Evolutionary conservation across 2,329 filamentous ascomycete genomes (phyloP).

Genomic region (Balansia obtecta): DNA sequence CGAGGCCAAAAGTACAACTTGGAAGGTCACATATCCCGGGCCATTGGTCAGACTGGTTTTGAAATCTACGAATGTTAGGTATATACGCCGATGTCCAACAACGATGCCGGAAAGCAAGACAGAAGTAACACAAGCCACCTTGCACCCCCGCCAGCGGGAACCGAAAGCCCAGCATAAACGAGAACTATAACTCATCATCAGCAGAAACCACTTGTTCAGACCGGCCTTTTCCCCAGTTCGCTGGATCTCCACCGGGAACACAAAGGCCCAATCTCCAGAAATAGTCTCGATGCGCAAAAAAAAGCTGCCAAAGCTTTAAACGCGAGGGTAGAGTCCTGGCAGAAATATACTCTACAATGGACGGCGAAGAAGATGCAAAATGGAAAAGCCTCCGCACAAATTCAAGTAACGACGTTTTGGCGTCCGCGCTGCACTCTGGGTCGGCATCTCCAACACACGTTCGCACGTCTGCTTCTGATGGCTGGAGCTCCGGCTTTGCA

Average conservation of each 20-base stretch:
- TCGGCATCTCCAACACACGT: conserved; percentile 64
- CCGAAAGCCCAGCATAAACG: background rate
- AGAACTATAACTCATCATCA: conserved; percentile 25
- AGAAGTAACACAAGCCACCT: background rate
- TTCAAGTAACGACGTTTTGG: conserved; percentile 25
- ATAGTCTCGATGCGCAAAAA: conserved; percentile 92
- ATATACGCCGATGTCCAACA: background rate
- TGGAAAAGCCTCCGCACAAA: conserved; percentile 14
- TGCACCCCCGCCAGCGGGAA: background rate
- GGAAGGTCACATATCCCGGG: too few species aligned
- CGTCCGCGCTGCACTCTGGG: conserved; percentile 54
- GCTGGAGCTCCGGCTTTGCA: conserved; percentile 55
- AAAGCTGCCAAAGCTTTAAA: conserved; percentile 77
- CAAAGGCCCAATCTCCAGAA: conserved; percentile 91
- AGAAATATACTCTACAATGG: conserved; percentile 13
- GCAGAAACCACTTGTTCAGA: background rate
- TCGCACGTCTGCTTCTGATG: conserved; percentile 53
- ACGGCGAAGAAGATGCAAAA: conserved; percentile 13
- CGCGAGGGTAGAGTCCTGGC: conserved; percentile 40
- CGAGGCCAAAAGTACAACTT: too few species aligned
- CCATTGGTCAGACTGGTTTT: background rate
- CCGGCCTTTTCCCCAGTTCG: conserved; percentile 42
- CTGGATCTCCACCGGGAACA: conserved; percentile 64
- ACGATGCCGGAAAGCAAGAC: background rate
- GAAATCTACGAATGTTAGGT: background rate